These are phyloP conservation scores for Boletus smithii DNA, from an alignment of 1,284 basidiomycete genomes.

Conservation along the genomic window DNA sequence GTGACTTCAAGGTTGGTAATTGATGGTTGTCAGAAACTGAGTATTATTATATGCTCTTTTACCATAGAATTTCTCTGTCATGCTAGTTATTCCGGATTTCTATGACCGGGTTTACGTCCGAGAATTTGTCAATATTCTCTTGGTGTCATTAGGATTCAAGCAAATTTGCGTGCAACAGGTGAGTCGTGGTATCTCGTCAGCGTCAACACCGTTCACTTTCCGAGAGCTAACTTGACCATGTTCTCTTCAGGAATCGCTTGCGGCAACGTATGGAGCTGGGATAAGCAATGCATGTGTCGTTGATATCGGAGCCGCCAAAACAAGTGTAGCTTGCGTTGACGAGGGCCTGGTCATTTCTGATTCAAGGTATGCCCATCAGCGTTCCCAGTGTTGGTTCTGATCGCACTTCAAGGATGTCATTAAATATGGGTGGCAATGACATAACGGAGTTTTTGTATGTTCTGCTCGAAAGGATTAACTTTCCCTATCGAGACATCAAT, in stretches of 20 bases:
- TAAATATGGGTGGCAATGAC: constrained; percentile 91
- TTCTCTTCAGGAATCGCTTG: constrained; percentile 75
- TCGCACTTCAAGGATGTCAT: constrained; percentile 58
- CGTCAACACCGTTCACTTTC: background rate
- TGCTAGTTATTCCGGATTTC: constrained; percentile 91
- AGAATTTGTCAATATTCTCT: constrained; percentile 72
- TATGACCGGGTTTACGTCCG: constrained; percentile 84
- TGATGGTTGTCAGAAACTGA: background rate
- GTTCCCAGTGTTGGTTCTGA: constrained; percentile 5
- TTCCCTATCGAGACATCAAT: constrained; percentile 86
- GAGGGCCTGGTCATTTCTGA: constrained; percentile 90
- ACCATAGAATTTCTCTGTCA: constrained; percentile 72
- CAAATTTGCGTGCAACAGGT: constrained; percentile 89
- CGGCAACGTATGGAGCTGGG: constrained; percentile 94
- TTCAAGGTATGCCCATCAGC: constrained; percentile 60
- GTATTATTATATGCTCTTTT: constrained; percentile 4
- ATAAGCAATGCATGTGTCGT: constrained; percentile 94
- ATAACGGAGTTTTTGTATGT: constrained; percentile 87
- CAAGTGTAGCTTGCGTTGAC: constrained; percentile 91
- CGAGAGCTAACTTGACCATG: background rate
- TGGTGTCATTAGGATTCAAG: constrained; percentile 86
- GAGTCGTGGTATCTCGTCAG: constrained; percentile 12
- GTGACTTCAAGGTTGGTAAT: constrained; percentile 57
- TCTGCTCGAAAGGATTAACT: constrained; percentile 76
- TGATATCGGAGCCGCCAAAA: constrained; percentile 85